Conservation (phyloP, 257 asterid genomes). For the Handroanthus guayacan region DNA sequence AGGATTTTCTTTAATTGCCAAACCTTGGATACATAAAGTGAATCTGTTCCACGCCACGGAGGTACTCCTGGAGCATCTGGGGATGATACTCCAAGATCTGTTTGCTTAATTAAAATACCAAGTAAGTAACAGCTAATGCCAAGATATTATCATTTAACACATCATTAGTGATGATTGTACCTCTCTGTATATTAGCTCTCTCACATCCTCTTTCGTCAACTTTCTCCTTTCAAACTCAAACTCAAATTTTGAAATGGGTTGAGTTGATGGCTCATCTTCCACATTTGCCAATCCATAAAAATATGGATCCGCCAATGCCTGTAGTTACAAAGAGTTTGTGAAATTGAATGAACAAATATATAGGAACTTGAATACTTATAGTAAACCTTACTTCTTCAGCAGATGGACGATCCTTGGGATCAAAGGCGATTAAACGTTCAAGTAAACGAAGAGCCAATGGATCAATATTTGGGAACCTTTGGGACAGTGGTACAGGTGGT, state of each 20-base stretch:
- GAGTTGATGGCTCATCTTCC: conserved; percentile 89
- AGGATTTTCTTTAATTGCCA: conserved; percentile 44
- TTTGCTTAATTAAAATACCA: conserved; percentile 50
- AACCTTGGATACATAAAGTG: conserved; percentile 99
- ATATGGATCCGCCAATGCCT: conserved; percentile 93
- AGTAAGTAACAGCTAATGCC: conserved; percentile 49
- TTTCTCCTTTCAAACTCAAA: conserved; percentile 91
- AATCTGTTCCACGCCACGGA: conserved; percentile 84
- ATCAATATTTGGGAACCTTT: conserved; percentile 78
- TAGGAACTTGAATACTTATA: neutral
- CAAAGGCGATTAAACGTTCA: conserved; percentile 80
- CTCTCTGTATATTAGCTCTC: conserved; percentile 94
- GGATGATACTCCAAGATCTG: conserved; percentile 99
- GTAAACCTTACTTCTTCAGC: conserved; percentile 75
- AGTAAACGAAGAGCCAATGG: conserved; percentile 93
- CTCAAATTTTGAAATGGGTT: conserved; percentile 85
- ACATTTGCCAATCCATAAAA: conserved; percentile 78
- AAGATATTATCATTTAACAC: conserved; percentile 31
- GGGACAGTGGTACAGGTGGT: conserved; percentile 65
- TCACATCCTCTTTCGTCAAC: conserved; percentile 72
- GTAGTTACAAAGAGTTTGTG: conserved; percentile 34
- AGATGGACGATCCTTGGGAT: conserved; percentile 93
- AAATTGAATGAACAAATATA: neutral
- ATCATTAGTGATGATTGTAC: conserved; percentile 47
- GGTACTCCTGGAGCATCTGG: conserved; percentile 97